These are phyloP conservation scores for Lactarius sp. DNA, from an alignment of 768 basidiomycete genomes.

Conservation along the genomic window DNA sequence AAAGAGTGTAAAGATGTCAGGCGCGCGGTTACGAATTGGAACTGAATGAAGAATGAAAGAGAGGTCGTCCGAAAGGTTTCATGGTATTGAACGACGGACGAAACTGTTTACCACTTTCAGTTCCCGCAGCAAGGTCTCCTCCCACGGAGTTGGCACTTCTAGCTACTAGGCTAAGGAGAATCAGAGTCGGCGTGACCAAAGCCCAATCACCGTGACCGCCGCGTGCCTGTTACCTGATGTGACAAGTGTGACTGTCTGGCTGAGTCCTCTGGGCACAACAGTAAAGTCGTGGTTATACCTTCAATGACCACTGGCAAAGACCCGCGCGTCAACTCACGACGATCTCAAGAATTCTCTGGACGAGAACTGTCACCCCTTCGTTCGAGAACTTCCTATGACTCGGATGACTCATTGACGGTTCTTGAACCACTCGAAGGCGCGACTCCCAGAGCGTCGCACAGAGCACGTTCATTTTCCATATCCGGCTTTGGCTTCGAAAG, in stretches of 20 bases:
- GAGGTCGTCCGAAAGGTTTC: too few species aligned
- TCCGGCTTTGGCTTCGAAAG: constrained; percentile 76
- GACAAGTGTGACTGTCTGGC: background rate
- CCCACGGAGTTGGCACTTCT: too few species aligned
- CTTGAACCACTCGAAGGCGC: constrained; percentile 73
- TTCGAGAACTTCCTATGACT: constrained; percentile 51
- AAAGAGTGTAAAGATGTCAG: too few species aligned
- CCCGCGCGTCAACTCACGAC: constrained; percentile 30
- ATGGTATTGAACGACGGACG: too few species aligned
- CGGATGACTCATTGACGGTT: constrained; percentile 69
- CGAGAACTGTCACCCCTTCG: constrained; percentile 12
- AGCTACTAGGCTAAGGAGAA: too few species aligned
- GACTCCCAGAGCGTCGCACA: constrained; percentile 24
- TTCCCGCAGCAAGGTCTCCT: too few species aligned
- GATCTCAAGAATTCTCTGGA: constrained; percentile 1
- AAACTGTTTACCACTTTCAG: too few species aligned
- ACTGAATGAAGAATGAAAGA: too few species aligned
- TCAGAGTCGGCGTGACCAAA: too few species aligned
- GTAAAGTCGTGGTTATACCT: background rate
- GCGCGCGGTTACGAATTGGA: too few species aligned
- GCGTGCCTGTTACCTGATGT: background rate
- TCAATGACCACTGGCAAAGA: constrained; percentile 36
- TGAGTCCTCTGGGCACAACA: too few species aligned
- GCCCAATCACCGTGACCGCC: too few species aligned
- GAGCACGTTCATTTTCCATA: constrained; percentile 53